These are phyloP conservation scores for Geum urbanum DNA, from an alignment of 306 rosid species.

Conservation along the genomic window DNA sequence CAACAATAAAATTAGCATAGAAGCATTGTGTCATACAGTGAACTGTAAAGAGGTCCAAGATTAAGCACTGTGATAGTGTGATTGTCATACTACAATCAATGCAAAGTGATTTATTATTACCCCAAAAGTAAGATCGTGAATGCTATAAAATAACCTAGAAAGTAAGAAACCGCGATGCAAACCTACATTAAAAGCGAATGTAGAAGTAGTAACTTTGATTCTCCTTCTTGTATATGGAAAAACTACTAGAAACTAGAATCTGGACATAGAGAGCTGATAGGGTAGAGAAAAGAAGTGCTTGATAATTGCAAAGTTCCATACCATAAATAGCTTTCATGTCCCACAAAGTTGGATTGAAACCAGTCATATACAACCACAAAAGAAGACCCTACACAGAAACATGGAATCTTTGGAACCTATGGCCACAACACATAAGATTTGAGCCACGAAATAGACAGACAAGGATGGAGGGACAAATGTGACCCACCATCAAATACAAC, in stretches of 20 bases:
- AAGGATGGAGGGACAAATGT: slow-evolving; percentile 18
- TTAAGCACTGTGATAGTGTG: no score
- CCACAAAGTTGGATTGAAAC: slow-evolving; percentile 41
- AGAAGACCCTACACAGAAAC: slow-evolving; percentile 51
- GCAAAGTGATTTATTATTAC: neutral
- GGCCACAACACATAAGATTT: slow-evolving; percentile 54
- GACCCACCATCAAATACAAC: neutral
- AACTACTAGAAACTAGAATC: neutral
- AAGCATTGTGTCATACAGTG: no score
- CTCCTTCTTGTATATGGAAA: neutral
- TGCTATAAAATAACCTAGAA: no score
- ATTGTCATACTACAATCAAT: neutral
- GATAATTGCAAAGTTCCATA: slow-evolving; percentile 22
- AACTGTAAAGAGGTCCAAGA: no score
- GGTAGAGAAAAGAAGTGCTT: slow-evolving; percentile 11
- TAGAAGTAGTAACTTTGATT: neutral
- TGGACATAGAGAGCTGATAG: neutral
- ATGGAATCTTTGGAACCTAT: slow-evolving; percentile 43
- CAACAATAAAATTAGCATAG: neutral
- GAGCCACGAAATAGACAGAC: slow-evolving; percentile 36
- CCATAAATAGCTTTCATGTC: slow-evolving; percentile 37
- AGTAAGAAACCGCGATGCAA: neutral
- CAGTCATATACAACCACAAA: slow-evolving; percentile 52
- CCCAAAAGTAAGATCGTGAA: neutral
- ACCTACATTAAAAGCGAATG: neutral